Evolutionary conservation across 768 basidiomycete species (phyloP), one percentile per base, ranked within the genome.

Genomic region (Rhodotorula graminis): DNA sequence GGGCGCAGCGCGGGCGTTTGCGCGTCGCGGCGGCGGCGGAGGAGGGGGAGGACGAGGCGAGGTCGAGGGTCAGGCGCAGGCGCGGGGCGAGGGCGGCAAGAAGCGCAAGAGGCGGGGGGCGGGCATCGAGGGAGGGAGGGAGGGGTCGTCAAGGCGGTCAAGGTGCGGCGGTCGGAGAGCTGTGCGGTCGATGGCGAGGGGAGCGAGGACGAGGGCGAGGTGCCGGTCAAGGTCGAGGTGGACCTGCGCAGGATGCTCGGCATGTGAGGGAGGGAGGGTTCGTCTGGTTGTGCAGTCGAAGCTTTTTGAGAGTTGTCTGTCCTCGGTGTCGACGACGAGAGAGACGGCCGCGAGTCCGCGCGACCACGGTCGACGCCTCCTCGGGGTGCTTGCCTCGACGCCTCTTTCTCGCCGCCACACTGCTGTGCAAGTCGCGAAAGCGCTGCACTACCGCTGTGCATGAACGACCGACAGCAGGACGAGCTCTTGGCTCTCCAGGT

Each of bases 391-490:
- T 9, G 49, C 49, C 33, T 37, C 58, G 42, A 49, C 59, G 33
- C 7, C 11, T 27, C 23, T 29, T 40, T 58, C 59, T 57, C 15
- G 3, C 27, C 23, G 46, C 61, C 6, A 29, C 49, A 3, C 47
- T 29, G 33, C 1, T 15, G 18, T 15, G 58, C 37, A 4, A 2
- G 25, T 33, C 44, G 37, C 25, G 37, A 16, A 3, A 10, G 21
- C 37, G 23, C 42, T 40, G 7, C 37, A 9, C n/a, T 11, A 4
- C 12, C 0, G 4, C 27, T 14, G 21, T 25, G 11, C 8, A 67
- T 69, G 63, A 72, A 68, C 47, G 71, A 72, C 53, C 67, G 71
- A 2, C 57, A 68, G 44, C 14, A 25, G 25, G 71, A 72, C 55
- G 71, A 72, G 67, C 63, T 72, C 2, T 18, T 69, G 4, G 71